Percentiles rank a stretch among this genome's conserved stretches.
These are phyloP conservation scores for Torulaspora delbrueckii DNA, from an alignment of 805 yeast genomes.

Conservation along the genomic window DNA sequence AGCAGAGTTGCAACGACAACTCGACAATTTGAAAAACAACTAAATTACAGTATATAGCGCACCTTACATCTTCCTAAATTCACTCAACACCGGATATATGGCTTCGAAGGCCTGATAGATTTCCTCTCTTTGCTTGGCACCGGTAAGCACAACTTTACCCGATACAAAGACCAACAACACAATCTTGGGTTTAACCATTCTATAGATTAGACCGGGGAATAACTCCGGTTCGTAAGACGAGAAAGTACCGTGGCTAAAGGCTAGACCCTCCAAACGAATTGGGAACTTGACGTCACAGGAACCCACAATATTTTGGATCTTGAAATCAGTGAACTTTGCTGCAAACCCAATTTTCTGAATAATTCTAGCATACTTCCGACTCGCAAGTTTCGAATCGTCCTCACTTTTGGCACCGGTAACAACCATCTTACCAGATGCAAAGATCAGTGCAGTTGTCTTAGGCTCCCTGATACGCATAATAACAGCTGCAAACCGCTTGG, in stretches of 20 bases:
- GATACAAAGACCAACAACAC: constrained; percentile 92
- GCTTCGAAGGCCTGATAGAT: constrained; percentile 98
- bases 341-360: constrained; percentile 96
- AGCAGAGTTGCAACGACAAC: constrained; percentile 40
- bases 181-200: constrained; percentile 99
- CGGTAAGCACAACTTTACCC: constrained; percentile 95
- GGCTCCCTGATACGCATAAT: constrained; percentile 99
- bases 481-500: constrained; percentile 98
- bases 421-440: constrained; percentile 99
- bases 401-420: constrained; percentile 99
- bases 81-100: constrained; percentile 95
- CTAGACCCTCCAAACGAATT: constrained; percentile 92
- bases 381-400: constrained; percentile 96
- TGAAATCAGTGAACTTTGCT: constrained; percentile 96
- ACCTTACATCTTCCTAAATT: constrained; percentile 70
- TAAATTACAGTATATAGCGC: constrained; percentile 2
- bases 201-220: constrained; percentile 96
- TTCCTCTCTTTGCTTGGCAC: constrained; percentile 98
- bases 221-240: constrained; percentile 96
- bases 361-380: constrained; percentile 95
- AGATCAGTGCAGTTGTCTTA: constrained; percentile 93
- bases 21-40: constrained; percentile 25
- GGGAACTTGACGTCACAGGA: constrained; percentile 99
- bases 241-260: constrained; percentile 98
- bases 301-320: constrained; percentile 96